phyloP scores from a whole-genome alignment of 768 basidiomycete species.

The Mycena kentingensis region DNA sequence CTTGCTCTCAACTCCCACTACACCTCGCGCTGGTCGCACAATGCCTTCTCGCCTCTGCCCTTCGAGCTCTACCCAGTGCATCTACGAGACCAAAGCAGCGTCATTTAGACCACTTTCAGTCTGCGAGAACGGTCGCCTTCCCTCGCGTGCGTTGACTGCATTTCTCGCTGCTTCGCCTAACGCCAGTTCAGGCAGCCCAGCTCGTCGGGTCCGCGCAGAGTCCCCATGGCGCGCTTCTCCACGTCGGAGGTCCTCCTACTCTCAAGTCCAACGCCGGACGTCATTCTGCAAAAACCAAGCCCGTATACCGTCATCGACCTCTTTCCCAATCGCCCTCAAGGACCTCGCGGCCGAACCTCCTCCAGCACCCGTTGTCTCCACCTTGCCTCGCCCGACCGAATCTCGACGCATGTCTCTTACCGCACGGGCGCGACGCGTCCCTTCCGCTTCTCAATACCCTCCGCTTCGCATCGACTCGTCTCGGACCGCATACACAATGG shows the following conservation, averaged over 20 bases:
- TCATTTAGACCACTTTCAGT: slow-evolving; percentile 14
- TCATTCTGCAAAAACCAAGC: not conserved
- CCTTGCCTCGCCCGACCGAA: slow-evolving; percentile 13
- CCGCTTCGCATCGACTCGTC: slow-evolving; percentile 48
- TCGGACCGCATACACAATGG: slow-evolving; percentile 43
- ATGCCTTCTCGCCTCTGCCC: not conserved
- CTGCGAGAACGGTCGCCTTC: slow-evolving; percentile 8
- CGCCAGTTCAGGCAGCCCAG: not conserved
- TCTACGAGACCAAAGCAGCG: slow-evolving; percentile 21
- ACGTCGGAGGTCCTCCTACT: not conserved
- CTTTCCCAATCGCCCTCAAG: not conserved
- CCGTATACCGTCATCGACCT: not conserved
- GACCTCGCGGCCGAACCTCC: not conserved
- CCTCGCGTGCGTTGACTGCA: slow-evolving; percentile 11
- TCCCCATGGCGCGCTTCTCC: too few relatives aligned
- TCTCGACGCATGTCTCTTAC: slow-evolving; percentile 26
- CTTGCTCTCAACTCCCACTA: too few relatives aligned
- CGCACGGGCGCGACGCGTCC: slow-evolving; percentile 33
- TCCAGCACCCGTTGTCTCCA: slow-evolving; percentile 10
- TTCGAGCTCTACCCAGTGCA: not conserved
- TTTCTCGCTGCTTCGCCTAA: not conserved
- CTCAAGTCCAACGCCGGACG: not conserved
- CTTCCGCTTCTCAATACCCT: slow-evolving; percentile 37
- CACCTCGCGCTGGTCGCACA: not conserved
- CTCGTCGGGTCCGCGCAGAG: too few relatives aligned